A percentile compares a stretch with the other conserved stretches of the same genome.
phyloP scores from a whole-genome alignment of 2,329 filamentous ascomycete genomes.

The Fusarium sp. region DNA sequence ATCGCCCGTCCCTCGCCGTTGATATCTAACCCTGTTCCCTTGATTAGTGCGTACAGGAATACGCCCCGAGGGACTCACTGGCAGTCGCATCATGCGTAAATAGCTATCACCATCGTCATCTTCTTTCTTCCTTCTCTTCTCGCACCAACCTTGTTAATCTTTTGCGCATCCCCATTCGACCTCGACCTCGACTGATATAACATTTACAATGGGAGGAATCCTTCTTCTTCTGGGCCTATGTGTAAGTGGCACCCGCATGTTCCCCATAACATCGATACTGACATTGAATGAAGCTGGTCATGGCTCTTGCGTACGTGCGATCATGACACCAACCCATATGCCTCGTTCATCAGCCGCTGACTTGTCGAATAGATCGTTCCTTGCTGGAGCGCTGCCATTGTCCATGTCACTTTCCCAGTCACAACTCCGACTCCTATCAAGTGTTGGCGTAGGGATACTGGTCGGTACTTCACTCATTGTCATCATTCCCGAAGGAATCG shows the following conservation, averaged over 20 bases:
- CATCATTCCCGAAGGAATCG: conserved; percentile 96
- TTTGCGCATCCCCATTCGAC: conserved; percentile 24
- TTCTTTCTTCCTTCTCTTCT: conserved; percentile 17
- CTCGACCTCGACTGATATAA: conserved; percentile 21
- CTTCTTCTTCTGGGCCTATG: conserved; percentile 56
- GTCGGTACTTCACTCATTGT: conserved; percentile 96
- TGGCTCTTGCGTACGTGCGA: conserved; percentile 67
- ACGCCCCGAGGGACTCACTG: conserved; percentile 2
- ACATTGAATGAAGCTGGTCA: conserved; percentile 59
- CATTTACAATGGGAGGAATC: conserved; percentile 54
- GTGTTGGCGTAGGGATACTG: conserved; percentile 91
- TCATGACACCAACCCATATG: conserved; percentile 25
- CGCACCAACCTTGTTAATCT: conserved; percentile 8
- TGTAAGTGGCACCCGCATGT: conserved; percentile 47
- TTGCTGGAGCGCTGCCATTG: conserved; percentile 90
- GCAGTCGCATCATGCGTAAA: conserved; percentile 41
- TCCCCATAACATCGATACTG: conserved; percentile 31
- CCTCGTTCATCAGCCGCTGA: conserved; percentile 34
- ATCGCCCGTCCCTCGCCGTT: conserved; percentile 3
- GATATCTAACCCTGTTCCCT: conserved; percentile 7
- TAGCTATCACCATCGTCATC: conserved; percentile 28
- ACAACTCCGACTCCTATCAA: conserved; percentile 89
- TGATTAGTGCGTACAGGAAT: conserved; percentile 17
- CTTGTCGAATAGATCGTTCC: conserved; percentile 77
- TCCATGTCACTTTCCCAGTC: conserved; percentile 88